Conservation (phyloP, 2,329 filamentous ascomycete species). For the Neophaeococcomyces mojaviensis region DNA sequence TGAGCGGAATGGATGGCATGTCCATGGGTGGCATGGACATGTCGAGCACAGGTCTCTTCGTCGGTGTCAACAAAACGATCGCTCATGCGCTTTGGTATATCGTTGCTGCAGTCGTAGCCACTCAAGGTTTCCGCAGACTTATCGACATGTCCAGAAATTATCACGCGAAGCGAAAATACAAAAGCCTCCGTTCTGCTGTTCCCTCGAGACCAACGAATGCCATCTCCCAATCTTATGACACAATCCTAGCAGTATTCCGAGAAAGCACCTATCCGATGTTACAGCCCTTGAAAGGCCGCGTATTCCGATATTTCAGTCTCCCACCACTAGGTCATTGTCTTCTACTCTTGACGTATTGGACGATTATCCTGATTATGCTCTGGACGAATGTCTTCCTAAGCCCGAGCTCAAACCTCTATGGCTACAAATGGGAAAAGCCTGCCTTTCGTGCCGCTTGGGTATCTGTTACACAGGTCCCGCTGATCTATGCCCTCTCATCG, state of each 20-base stretch:
- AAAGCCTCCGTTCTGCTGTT: slow-evolving; percentile 6
- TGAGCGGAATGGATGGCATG: slow-evolving; percentile 19
- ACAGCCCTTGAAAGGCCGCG: slow-evolving; percentile 14
- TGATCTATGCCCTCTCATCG: slow-evolving; percentile 49
- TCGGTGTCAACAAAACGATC: slow-evolving; percentile 14
- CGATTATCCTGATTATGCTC: slow-evolving; percentile 18
- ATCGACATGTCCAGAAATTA: slow-evolving; percentile 10
- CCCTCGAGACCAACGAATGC: slow-evolving; percentile 13
- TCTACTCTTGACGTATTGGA: slow-evolving; percentile 16
- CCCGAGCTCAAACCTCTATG: slow-evolving; percentile 16
- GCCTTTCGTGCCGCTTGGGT: slow-evolving; percentile 51
- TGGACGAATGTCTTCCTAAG: slow-evolving; percentile 18
- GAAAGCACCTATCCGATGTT: slow-evolving; percentile 17
- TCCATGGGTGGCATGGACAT: slow-evolving; percentile 19
- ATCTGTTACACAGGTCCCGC: slow-evolving; percentile 45
- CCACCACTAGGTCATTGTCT: slow-evolving; percentile 18
- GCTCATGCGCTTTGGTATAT: slow-evolving; percentile 19
- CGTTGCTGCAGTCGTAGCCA: slow-evolving; percentile 12
- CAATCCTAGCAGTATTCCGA: slow-evolving; percentile 13
- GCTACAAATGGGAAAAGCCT: slow-evolving; percentile 44
- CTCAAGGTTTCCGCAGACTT: slow-evolving; percentile 9
- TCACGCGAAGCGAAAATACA: slow-evolving; percentile 8
- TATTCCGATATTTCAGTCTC: slow-evolving; percentile 15
- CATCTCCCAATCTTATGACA: slow-evolving; percentile 17
- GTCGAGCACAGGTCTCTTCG: slow-evolving; percentile 17